Percentiles rank a stretch among this genome's conserved stretches.
phyloP scores from a whole-genome alignment of 2,329 filamentous ascomycete species.

The Diplodia intermedia region DNA sequence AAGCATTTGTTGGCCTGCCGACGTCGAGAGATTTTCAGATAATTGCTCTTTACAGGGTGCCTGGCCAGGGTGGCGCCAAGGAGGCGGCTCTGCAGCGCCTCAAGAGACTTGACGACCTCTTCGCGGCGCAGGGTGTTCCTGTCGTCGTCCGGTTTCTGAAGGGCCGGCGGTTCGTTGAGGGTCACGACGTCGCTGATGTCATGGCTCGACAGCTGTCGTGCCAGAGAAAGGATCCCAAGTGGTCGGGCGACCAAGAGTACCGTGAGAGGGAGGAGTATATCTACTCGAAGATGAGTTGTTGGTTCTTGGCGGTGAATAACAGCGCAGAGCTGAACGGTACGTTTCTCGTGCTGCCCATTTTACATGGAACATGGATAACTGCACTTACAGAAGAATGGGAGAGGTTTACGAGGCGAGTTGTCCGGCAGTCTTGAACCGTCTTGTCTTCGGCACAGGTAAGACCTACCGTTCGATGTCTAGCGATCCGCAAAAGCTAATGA shows the following conservation, averaged over 20 bases:
- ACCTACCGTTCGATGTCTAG: not conserved
- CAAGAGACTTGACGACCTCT: not conserved
- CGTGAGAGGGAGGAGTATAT: not conserved
- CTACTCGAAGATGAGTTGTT: not conserved
- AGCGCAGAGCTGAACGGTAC: not conserved
- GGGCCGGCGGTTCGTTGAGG: not conserved
- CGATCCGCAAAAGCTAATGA: not conserved
- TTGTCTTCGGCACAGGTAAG: not conserved
- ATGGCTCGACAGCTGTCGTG: not conserved
- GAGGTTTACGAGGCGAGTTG: not conserved
- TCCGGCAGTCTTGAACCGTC: not conserved
- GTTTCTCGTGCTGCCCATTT: not conserved
- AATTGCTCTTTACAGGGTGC: not conserved
- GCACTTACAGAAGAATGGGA: not conserved
- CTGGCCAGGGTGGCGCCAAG: not conserved
- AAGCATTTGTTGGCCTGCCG: not conserved
- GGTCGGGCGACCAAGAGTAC: not conserved
- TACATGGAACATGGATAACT: not conserved
- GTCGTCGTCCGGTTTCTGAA: not conserved
- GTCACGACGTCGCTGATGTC: not conserved
- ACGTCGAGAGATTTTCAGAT: not conserved
- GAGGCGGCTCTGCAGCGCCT: not conserved
- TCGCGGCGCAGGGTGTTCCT: not conserved
- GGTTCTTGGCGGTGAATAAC: not conserved
- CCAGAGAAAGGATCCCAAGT: not conserved